phyloP scores from a whole-genome alignment of 2,329 filamentous ascomycete genomes.

The Penicillium nordicum region DNA sequence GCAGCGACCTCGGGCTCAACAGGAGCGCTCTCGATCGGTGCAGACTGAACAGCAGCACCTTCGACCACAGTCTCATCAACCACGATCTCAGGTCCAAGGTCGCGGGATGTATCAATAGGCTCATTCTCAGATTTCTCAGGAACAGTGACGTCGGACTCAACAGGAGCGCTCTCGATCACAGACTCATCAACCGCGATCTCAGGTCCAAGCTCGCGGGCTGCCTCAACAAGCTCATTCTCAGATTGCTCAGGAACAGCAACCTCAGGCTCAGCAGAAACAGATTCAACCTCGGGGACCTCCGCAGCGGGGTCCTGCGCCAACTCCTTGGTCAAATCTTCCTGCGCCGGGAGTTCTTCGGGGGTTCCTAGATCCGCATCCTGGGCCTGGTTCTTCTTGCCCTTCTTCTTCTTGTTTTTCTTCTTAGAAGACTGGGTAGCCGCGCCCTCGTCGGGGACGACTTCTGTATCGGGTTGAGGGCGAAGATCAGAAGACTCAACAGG shows the following conservation, averaged over 20 bases:
- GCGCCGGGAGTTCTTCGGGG: constrained; percentile 9
- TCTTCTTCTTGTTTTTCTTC: constrained; percentile 38
- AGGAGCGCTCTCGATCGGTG: not conserved
- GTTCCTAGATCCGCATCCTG: constrained; percentile 14
- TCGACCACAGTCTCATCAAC: not conserved
- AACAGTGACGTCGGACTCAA: not conserved
- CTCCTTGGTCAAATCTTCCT: constrained; percentile 6
- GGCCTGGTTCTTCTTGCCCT: constrained; percentile 30
- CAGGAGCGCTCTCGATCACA: not conserved
- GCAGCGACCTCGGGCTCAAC: not conserved
- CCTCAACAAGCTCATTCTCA: not conserved
- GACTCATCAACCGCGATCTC: not conserved
- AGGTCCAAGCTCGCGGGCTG: no score
- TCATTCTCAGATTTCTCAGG: not conserved
- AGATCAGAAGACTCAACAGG: not conserved
- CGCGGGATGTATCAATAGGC: no score
- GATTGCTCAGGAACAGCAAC: not conserved
- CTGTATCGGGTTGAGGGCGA: constrained; percentile 5
- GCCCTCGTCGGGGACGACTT: constrained; percentile 15
- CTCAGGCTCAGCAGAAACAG: not conserved
- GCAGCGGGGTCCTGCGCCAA: not conserved
- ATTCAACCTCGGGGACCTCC: constrained; percentile 1
- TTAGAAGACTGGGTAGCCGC: constrained; percentile 19
- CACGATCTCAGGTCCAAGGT: no score
- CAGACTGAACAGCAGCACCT: not conserved